phyloP scores from a whole-genome alignment of 257 asterid species.

The Solanum neorickii region DNA sequence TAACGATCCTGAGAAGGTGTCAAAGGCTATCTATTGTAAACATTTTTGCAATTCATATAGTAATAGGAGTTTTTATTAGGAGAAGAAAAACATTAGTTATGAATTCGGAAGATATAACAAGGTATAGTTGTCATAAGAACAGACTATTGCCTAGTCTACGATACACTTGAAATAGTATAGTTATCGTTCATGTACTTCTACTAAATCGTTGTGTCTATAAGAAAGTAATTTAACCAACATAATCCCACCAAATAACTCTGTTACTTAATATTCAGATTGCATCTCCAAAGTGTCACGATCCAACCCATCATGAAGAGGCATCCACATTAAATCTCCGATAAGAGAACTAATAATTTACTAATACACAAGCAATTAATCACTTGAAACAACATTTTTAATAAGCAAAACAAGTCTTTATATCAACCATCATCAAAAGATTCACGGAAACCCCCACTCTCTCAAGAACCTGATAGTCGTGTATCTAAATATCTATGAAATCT shows the following conservation, averaged over 20 bases:
- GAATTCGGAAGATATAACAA: constrained; percentile 13
- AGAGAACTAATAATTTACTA: too few species aligned
- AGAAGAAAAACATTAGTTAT: neutral
- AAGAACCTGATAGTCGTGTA: too few species aligned
- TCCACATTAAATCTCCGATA: too few species aligned
- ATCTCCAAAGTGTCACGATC: too few species aligned
- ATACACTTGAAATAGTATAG: neutral
- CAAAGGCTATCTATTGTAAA: neutral
- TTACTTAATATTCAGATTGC: neutral
- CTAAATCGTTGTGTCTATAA: neutral
- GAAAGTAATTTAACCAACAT: neutral
- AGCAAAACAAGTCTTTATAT: too few species aligned
- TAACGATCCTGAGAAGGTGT: neutral
- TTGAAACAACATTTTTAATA: too few species aligned
- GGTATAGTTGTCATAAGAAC: neutral
- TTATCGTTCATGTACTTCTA: neutral
- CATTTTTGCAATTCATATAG: neutral
- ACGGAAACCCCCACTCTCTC: too few species aligned
- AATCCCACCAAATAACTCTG: neutral
- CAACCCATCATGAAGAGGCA: too few species aligned
- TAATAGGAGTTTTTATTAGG: neutral
- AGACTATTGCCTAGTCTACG: neutral
- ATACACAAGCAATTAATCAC: too few species aligned
- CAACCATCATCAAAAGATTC: too few species aligned
- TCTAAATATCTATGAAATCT: too few species aligned